Evolutionary conservation across 192 early-diverging fungal species (phyloP).

Genomic region (Funneliformis mosseae): DNA sequence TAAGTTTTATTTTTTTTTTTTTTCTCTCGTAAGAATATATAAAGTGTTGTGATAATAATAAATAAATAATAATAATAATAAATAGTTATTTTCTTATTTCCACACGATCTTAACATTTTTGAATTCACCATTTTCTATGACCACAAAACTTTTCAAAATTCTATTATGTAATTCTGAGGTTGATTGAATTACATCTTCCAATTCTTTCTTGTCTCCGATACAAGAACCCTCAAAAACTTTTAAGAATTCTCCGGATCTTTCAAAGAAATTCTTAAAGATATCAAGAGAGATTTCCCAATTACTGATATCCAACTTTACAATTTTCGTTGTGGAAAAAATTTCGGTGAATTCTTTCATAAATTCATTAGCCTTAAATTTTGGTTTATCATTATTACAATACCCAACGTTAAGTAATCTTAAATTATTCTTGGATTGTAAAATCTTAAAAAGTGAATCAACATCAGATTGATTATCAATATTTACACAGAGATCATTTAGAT

Average conservation of each 20-base stretch:
- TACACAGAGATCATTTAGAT: neutral
- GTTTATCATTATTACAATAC: neutral
- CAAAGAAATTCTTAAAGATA: neutral
- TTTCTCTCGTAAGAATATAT: no score
- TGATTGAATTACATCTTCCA: neutral
- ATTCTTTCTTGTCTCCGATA: neutral
- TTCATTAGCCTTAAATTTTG: neutral
- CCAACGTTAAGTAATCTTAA: neutral
- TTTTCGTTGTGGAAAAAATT: neutral
- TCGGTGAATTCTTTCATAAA: neutral
- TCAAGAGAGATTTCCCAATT: neutral
- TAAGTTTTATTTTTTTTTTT: no score
- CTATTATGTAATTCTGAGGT: neutral
- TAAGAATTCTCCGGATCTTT: neutral
- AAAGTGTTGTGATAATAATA: no score
- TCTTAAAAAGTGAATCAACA: neutral
- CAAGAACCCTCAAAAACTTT: neutral
- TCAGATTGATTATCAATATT: neutral
- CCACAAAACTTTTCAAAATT: neutral
- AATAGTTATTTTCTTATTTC: neutral
- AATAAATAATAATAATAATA: no score
- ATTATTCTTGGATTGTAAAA: neutral
- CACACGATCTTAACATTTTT: neutral
- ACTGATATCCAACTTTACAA: neutral
- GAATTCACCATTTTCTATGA: neutral